Conservation (phyloP, 2,329 filamentous ascomycete species). For the Aspergillus ustus region DNA sequence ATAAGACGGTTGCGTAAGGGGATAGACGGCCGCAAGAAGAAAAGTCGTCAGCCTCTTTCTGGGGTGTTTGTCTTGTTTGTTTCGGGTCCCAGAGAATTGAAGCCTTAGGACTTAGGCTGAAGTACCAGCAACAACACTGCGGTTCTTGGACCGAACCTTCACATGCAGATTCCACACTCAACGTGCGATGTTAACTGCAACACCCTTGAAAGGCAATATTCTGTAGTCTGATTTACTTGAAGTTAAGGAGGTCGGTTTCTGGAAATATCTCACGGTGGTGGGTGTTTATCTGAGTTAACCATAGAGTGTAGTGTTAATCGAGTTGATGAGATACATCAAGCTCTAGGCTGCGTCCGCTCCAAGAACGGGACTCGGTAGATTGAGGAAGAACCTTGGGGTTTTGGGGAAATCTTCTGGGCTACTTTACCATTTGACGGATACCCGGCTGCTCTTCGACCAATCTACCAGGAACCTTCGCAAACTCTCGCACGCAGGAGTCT, state of each 20-base stretch:
- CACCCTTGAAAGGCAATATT: background rate
- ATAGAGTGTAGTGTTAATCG: background rate
- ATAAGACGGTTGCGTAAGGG: too few relatives aligned
- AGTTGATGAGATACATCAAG: background rate
- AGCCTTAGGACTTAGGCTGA: background rate
- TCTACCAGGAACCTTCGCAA: background rate
- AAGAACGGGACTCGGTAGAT: background rate
- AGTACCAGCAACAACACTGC: background rate
- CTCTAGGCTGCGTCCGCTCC: background rate
- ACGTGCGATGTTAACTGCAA: background rate
- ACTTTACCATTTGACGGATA: background rate
- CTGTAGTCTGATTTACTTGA: background rate
- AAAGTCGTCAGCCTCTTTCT: background rate
- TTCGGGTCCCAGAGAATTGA: background rate
- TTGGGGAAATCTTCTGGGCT: background rate
- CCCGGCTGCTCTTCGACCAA: background rate
- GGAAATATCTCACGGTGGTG: background rate
- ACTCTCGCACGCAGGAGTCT: background rate
- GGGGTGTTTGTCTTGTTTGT: constrained; percentile 16
- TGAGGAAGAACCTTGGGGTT: background rate
- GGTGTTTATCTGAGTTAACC: background rate
- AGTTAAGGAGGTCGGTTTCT: background rate
- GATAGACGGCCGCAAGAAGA: too few relatives aligned
- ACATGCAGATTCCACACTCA: background rate
- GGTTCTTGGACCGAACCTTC: background rate